Percentiles rank a stretch among this genome's conserved stretches.
Evolutionary conservation across 2,329 filamentous ascomycete species (phyloP).

Genomic region (Bisporella sp.): DNA sequence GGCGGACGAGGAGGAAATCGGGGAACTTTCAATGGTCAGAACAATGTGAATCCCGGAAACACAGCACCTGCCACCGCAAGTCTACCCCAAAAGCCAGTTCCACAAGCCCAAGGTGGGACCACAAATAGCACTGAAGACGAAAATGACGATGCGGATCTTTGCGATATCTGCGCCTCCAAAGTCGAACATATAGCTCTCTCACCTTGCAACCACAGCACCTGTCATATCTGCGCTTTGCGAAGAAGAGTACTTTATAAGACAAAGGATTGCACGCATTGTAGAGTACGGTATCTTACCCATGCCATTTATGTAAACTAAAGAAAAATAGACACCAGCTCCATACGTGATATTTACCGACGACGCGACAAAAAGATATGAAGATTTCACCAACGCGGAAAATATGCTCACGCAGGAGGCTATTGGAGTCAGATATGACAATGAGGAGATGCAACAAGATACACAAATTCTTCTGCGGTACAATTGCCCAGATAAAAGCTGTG

Average conservation of each 20-base stretch:
- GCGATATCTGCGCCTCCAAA: constrained; percentile 94
- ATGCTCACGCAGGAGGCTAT: constrained; percentile 75
- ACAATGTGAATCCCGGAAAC: background rate
- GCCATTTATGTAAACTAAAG: constrained; percentile 27
- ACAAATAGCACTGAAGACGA: constrained; percentile 29
- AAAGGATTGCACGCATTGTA: constrained; percentile 92
- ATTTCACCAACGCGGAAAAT: constrained; percentile 70
- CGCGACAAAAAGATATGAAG: constrained; percentile 71
- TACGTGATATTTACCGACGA: constrained; percentile 93
- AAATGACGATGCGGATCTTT: constrained; percentile 69
- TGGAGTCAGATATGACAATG: constrained; percentile 84
- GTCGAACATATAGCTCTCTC: constrained; percentile 83
- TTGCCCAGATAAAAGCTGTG: constrained; percentile 78
- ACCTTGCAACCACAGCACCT: constrained; percentile 93
- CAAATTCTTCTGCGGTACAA: constrained; percentile 86
- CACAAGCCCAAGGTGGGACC: background rate
- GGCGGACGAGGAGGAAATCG: constrained; percentile 15
- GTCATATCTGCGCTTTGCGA: constrained; percentile 88
- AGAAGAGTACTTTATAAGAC: constrained; percentile 93
- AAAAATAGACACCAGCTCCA: constrained; percentile 53
- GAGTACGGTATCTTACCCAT: constrained; percentile 48
- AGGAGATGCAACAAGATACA: constrained; percentile 87
- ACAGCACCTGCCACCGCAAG: background rate
- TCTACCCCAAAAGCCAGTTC: background rate
- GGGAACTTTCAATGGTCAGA: constrained; percentile 1